A percentile compares a stretch with the other conserved stretches of the same genome.
Evolutionary conservation across 768 basidiomycete species (phyloP).

Genomic region (Termitomyces sp.): DNA sequence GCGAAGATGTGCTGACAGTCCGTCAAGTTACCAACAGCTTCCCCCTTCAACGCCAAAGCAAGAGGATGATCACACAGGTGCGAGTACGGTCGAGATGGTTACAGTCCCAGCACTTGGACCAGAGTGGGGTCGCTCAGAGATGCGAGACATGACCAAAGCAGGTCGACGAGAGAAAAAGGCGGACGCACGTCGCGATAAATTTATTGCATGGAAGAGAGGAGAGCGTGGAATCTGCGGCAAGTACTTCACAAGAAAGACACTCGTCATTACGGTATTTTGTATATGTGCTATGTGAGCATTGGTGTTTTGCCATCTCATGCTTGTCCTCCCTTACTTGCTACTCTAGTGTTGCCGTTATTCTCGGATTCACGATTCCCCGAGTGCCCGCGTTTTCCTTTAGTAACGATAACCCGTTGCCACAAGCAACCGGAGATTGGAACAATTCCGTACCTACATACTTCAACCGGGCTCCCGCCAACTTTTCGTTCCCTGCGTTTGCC

Average conservation of each 20-base stretch:
- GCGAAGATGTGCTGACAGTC: constrained; percentile 4
- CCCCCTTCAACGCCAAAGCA: constrained; percentile 33
- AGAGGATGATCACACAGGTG: constrained; percentile 23
- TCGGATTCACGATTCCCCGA: constrained; percentile 80
- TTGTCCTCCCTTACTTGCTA: constrained; percentile 3
- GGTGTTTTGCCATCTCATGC: background rate
- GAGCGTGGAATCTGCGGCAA: constrained; percentile 75
- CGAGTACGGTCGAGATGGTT: constrained; percentile 73
- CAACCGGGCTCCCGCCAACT: constrained; percentile 79
- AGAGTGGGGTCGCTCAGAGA: constrained; percentile 81
- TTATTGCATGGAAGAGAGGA: constrained; percentile 74
- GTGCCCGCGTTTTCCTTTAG: constrained; percentile 71
- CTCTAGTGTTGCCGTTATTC: constrained; percentile 54
- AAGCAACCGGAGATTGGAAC: constrained; percentile 56
- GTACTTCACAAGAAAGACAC: constrained; percentile 67
- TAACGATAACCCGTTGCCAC: constrained; percentile 44
- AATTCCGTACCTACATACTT: constrained; percentile 55
- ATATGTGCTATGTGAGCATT: constrained; percentile 47
- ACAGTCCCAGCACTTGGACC: constrained; percentile 89
- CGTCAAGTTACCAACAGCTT: constrained; percentile 39
- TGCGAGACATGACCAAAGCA: constrained; percentile 70
- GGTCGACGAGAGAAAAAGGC: constrained; percentile 59
- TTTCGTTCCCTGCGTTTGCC: constrained; percentile 77
- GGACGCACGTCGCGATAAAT: constrained; percentile 49
- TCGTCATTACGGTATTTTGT: constrained; percentile 66